phyloP scores from a whole-genome alignment of 345 rosid species.

The Rhodomyrtus tomentosa region DNA sequence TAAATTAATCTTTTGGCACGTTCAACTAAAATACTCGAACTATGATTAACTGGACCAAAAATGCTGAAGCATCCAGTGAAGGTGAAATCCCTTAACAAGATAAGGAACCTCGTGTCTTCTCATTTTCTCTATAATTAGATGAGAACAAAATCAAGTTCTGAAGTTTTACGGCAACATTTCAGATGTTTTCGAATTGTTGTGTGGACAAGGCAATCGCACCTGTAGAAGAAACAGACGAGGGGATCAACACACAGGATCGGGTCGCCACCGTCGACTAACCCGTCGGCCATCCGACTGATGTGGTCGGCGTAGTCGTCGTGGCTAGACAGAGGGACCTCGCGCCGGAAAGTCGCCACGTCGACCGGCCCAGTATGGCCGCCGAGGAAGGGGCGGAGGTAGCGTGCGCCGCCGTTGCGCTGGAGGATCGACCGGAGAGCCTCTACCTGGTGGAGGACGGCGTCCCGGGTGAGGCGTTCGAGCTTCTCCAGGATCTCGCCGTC shows the following conservation, averaged over 20 bases:
- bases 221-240: slow-evolving; percentile 32
- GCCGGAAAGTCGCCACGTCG: slow-evolving; percentile 16
- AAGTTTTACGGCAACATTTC: neutral
- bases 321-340: slow-evolving; percentile 23
- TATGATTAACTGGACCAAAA: neutral
- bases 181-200: neutral
- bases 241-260: slow-evolving; percentile 30
- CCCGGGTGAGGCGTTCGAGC: slow-evolving; percentile 26
- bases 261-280: neutral
- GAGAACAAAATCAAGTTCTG: neutral
- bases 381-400: slow-evolving; percentile 26
- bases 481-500: slow-evolving; percentile 19
- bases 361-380: neutral
- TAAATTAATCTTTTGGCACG: neutral
- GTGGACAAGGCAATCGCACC: slow-evolving; percentile 1
- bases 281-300: slow-evolving; percentile 24
- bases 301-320: slow-evolving; percentile 31
- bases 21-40: neutral
- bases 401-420: slow-evolving; percentile 15
- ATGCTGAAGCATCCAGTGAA: neutral
- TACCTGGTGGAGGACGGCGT: slow-evolving; percentile 19
- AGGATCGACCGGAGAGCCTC: slow-evolving; percentile 37
- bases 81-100: neutral
- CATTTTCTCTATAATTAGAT: neutral
- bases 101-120: neutral